A percentile compares a stretch with the other conserved stretches of the same genome.
Conservation (phyloP, 257 asterid genomes). For the Gentiana straminea region DNA sequence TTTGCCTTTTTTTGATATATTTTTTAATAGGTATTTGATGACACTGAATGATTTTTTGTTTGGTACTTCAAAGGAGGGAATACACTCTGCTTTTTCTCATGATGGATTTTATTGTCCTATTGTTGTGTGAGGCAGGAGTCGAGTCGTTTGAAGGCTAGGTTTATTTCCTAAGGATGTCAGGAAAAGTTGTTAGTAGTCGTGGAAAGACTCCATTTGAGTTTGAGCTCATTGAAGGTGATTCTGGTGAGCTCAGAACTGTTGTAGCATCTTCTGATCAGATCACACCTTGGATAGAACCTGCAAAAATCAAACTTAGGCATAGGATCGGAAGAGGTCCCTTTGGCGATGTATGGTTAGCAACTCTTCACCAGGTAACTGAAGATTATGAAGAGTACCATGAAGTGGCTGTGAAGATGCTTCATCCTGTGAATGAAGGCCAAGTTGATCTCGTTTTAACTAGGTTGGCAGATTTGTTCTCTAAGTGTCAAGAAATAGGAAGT, state of each 20-base stretch:
- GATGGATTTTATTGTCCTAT: too few species aligned
- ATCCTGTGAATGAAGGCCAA: constrained; percentile 52
- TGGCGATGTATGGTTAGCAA: constrained; percentile 90
- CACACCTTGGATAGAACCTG: constrained; percentile 59
- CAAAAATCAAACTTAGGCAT: constrained; percentile 65
- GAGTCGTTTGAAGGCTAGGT: background rate
- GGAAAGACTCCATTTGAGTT: constrained; percentile 47
- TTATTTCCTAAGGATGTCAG: constrained; percentile 40
- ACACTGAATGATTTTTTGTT: too few species aligned
- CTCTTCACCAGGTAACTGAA: constrained; percentile 43
- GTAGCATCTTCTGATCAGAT: constrained; percentile 30
- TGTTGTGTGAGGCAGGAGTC: background rate
- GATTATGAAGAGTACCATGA: constrained; percentile 67
- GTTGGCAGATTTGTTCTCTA: constrained; percentile 40
- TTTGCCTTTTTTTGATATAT: too few species aligned
- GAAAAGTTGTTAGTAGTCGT: constrained; percentile 38
- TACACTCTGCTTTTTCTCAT: too few species aligned
- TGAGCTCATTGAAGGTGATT: constrained; percentile 59
- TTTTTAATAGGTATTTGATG: too few species aligned
- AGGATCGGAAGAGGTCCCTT: constrained; percentile 76
- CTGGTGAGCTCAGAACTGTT: constrained; percentile 31
- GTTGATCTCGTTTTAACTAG: constrained; percentile 34
- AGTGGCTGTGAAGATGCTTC: constrained; percentile 76
- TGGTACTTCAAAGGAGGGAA: too few species aligned
- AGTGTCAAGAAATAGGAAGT: constrained; percentile 47